These are phyloP conservation scores for Zea luxurians DNA, from an alignment of 176 grass and related monocot species.

Conservation along the genomic window DNA sequence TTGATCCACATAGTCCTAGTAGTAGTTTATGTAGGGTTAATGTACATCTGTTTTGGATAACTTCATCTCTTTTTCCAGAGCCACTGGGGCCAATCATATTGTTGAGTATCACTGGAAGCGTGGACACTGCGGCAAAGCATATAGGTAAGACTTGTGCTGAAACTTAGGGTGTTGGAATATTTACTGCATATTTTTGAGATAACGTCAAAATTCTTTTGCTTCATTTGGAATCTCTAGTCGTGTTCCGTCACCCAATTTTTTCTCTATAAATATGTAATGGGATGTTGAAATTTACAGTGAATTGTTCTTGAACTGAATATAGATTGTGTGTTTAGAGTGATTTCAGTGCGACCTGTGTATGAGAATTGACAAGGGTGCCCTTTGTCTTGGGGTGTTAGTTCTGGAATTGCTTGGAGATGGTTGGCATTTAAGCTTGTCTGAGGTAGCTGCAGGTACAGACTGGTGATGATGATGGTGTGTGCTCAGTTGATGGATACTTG, in stretches of 20 bases:
- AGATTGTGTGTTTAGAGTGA: conserved; percentile 5
- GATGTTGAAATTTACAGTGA: conserved; percentile 19
- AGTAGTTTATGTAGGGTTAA: conserved; percentile 33
- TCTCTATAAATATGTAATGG: background rate
- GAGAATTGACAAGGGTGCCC: conserved; percentile 13
- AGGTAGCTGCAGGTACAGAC: conserved; percentile 50
- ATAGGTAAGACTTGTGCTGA: conserved; percentile 29
- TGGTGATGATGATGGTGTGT: conserved; percentile 37
- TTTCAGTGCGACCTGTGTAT: conserved; percentile 33
- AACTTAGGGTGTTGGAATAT: conserved; percentile 9
- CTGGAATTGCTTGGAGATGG: conserved; percentile 41
- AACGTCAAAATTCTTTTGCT: conserved; percentile 17
- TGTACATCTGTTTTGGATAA: conserved; percentile 31
- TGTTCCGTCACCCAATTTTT: background rate
- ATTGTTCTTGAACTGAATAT: conserved; percentile 4
- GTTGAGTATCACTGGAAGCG: conserved; percentile 26
- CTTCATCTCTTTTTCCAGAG: conserved; percentile 11
- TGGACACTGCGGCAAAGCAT: conserved; percentile 26
- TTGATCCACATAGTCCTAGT: conserved; percentile 42
- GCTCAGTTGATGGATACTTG: conserved; percentile 19
- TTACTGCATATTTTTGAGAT: background rate
- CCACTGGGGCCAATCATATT: conserved; percentile 21
- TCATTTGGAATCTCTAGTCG: background rate
- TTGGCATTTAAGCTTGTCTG: conserved; percentile 56
- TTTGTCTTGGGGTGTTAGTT: conserved; percentile 34